Base-by-base conservation (phyloP, 192 early-diverging fungal species). In the Geranomyces michiganensis region DNA sequence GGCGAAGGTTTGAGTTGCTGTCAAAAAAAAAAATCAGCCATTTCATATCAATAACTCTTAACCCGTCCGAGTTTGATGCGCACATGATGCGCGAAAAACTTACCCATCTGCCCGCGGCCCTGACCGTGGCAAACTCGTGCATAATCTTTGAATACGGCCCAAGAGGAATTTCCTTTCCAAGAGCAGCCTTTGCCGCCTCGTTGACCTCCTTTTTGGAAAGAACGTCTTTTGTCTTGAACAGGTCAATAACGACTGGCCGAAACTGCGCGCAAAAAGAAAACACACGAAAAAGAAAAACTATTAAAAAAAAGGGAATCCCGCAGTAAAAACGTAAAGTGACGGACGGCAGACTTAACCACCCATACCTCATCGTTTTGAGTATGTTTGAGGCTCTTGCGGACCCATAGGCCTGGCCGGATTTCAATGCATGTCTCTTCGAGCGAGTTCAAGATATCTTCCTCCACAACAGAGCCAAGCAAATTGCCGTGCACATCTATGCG, bases 171-270 rank as follows among this genome's bases (percentile, higher is more conserved):
- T 77, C 71, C 7, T 75, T 61, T 19, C 58, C 56, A 7, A 67
- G 6, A 12, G n/a, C n/a, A 17, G 31, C 48, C 49, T 62, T 67
- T 13, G 33, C 41, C 14, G 66, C 71, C 19, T 77, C 56, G 33
- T 24, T 74, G 8, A 68, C 64, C 17, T 77, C 76, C 45, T 62
- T 56, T 27, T 73, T 72, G 1, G 27, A 12, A 58, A 74, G 56
- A 21, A 68, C 51, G 21, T 59, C 59, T 45, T 73, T 63, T 7
- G 19, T n/a, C n/a, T 29, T 30, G 65, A 75, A 74, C 12, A 77
- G 49, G 5, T 72, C 67, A 55, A 68, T 66, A 15, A 74, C 32
- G 32, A 56, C 41, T 17, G 75, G 75, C 17, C 75, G 75, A 32
- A 41, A 76, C 74, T 76, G 45, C 26, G 32, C 6, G 5, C 17